A percentile compares a stretch with the other conserved stretches of the same genome.
Conservation (phyloP, 1,284 basidiomycete species). For the Taiwanofungus camphoratus region DNA sequence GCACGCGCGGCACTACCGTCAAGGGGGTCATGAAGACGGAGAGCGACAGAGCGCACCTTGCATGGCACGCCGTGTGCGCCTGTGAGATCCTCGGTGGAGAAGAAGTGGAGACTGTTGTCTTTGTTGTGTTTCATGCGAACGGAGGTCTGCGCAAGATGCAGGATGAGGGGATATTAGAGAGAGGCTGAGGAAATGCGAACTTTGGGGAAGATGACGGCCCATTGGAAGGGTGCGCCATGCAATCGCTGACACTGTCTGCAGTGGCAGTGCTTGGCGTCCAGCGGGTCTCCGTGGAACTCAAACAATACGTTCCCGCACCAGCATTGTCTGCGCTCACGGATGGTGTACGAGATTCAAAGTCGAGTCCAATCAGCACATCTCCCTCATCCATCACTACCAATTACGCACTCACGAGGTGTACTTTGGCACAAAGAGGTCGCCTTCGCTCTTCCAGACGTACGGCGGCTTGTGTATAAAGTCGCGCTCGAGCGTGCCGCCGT, state of each 20-base stretch:
- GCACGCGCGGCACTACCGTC: background rate
- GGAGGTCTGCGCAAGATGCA: constrained; percentile 21
- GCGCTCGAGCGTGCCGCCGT: constrained; percentile 24
- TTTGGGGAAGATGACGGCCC: constrained; percentile 32
- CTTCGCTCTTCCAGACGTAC: constrained; percentile 26
- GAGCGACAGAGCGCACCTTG: constrained; percentile 19
- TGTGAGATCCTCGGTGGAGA: constrained; percentile 24
- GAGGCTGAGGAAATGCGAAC: constrained; percentile 4
- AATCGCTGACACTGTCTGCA: constrained; percentile 28
- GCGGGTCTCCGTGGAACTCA: constrained; percentile 29
- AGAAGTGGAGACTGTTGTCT: constrained; percentile 28
- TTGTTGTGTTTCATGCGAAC: constrained; percentile 26
- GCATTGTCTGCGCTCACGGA: constrained; percentile 20
- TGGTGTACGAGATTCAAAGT: background rate
- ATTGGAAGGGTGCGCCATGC: constrained; percentile 31
- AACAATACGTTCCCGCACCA: constrained; percentile 30
- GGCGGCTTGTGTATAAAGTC: constrained; percentile 30
- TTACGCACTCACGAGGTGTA: constrained; percentile 22
- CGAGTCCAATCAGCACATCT: too few relatives aligned
- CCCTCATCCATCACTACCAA: background rate
- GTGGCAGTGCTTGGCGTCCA: constrained; percentile 31
- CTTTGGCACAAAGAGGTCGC: constrained; percentile 24
- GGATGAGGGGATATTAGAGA: background rate
- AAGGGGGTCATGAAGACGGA: too few relatives aligned
- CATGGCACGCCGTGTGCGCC: constrained; percentile 27